Evolutionary conservation across 192 early-diverging fungal species (phyloP), one percentile per base, ranked within the genome.

Genomic region (Paraglomus occultum): DNA sequence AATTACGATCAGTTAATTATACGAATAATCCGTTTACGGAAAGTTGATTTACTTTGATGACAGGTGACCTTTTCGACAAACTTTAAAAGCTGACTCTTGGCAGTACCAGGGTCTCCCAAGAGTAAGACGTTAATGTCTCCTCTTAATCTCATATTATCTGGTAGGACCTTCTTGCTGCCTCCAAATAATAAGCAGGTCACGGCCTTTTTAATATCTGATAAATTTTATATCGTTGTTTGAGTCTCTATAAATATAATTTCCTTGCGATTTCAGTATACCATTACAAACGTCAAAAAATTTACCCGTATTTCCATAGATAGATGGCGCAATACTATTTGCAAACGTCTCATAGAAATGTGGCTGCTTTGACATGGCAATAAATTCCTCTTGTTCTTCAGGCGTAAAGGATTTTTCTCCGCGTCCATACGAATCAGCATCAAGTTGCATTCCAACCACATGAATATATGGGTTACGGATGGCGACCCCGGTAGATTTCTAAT

Each of bases 91-190:
- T 99, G 97, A 8, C 89, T 91, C 80, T 99, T 99, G 50, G 97
- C 97, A 22, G 96, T 98, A 75, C 97, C 97, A 5, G 97, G 97
- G 79, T 99, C 97, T 71, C 97, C 97, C 6, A 99, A 81, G 60
- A 99, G 79, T 20, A 99, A 79, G 38, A 99, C 95, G 75, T 97
- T 98, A 72, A 99, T 95, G 74, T 99, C 97, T 51, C 97, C 97
- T 77, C 97, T 85, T 64, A 99, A 77, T 62, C 91, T 87, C 93
- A 99, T 94, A 63, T 95, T 93, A 78, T 99, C 97, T 3, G 96
- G 95, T 4, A 99, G 82, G 9, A 94, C 77, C 74, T 97, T 98
- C 74, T 94, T 95, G 20, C 96, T 96, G 52, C 97, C 97, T 70
- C 94, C 92, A 83, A 99, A 95, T 67, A 99, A 76, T 48, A 99